Conservation (phyloP, 768 basidiomycete species). For the Auricularia auricula-judae region DNA sequence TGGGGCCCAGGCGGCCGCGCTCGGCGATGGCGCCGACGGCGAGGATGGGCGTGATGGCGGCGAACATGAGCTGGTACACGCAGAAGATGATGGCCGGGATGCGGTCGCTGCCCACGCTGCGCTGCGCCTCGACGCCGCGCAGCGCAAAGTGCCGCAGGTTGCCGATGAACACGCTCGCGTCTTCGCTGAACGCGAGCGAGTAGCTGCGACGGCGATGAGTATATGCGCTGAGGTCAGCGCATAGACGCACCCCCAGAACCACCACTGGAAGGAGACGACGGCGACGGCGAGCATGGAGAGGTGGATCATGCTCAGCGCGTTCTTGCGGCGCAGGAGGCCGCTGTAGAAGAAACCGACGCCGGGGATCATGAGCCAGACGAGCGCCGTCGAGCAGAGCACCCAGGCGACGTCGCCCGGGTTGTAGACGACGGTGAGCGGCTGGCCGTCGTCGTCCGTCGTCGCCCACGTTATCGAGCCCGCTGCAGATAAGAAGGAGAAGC, state of each 20-base stretch:
- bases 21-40: slow-evolving; percentile 91
- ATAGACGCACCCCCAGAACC: slow-evolving; percentile 68
- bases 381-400: slow-evolving; percentile 48
- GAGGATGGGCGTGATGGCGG: slow-evolving; percentile 81
- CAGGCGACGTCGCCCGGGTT: slow-evolving; percentile 60
- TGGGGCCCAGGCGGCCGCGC: slow-evolving; percentile 72
- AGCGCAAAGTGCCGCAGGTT: slow-evolving; percentile 79
- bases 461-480: slow-evolving; percentile 1
- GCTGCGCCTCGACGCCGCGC: slow-evolving; percentile 61
- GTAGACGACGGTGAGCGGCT: slow-evolving; percentile 25
- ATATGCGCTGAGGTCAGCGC: slow-evolving; percentile 5
- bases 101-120: slow-evolving; percentile 58
- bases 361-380: slow-evolving; percentile 77
- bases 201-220: slow-evolving; percentile 22
- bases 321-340: slow-evolving; percentile 84
- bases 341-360: slow-evolving; percentile 86
- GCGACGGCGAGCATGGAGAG: slow-evolving; percentile 67
- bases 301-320: slow-evolving; percentile 85
- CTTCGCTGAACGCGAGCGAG: slow-evolving; percentile 82
- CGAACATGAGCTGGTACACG: slow-evolving; percentile 87
- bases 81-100: slow-evolving; percentile 71
- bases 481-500: not conserved
- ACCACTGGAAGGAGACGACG: slow-evolving; percentile 66
- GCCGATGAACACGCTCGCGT: slow-evolving; percentile 67
- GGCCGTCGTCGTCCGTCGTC: slow-evolving; percentile 7